These are phyloP conservation scores for Theileria luwenshuni DNA, from an alignment of 169 alveolate genomes.

Conservation along the genomic window DNA sequence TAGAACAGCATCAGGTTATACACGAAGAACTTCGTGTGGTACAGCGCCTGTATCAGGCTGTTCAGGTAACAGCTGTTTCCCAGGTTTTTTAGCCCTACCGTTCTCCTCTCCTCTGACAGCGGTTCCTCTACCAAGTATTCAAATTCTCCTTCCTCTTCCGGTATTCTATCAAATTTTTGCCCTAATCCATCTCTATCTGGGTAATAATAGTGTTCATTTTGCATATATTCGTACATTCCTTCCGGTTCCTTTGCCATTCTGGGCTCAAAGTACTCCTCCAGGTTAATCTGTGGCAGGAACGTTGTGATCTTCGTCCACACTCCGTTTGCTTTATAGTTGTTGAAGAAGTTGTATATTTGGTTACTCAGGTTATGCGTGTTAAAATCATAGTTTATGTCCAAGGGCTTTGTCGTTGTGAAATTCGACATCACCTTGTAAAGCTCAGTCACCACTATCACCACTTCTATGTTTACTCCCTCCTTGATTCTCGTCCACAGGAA, in stretches of 20 bases:
- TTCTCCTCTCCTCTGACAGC: not conserved
- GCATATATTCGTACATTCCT: not conserved
- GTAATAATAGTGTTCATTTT: not conserved
- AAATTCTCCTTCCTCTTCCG: not conserved
- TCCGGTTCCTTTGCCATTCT: not conserved
- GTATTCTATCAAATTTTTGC: not conserved
- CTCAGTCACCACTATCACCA: constrained; percentile 36
- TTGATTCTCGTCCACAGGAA: constrained; percentile 63
- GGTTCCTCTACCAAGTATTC: constrained; percentile 12
- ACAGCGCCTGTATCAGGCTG: constrained; percentile 91
- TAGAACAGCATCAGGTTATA: constrained; percentile 45
- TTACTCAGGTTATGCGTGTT: not conserved
- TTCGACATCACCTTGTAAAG: constrained; percentile 42
- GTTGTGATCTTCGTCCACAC: constrained; percentile 12
- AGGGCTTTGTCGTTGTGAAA: constrained; percentile 10
- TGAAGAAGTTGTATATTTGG: constrained; percentile 15
- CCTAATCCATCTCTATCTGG: not conserved
- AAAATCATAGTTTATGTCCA: not conserved
- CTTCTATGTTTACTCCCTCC: constrained; percentile 50
- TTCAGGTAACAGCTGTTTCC: constrained; percentile 96
- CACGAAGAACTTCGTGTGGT: constrained; percentile 83
- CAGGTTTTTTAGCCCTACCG: constrained; percentile 85
- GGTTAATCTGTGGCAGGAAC: constrained; percentile 12
- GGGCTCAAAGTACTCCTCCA: constrained; percentile 2
- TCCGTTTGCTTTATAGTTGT: not conserved